Percentiles rank a stretch among this genome's conserved stretches.
Conservation (phyloP, 768 basidiomycete species). For the Mrakia frigida region DNA sequence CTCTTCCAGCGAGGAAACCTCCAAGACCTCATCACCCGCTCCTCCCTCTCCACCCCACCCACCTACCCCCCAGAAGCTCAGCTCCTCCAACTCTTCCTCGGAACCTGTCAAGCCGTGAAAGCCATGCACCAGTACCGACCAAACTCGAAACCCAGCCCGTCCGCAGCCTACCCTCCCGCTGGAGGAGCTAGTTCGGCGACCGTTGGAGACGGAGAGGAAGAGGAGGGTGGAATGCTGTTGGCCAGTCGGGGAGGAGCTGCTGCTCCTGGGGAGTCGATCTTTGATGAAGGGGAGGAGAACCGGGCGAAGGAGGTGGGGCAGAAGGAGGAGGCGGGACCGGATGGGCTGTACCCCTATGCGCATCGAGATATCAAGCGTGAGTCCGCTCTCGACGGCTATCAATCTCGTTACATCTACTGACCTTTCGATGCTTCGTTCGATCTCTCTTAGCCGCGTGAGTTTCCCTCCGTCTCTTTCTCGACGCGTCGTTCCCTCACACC, state of each 20-base stretch:
- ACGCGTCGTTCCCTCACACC: not conserved
- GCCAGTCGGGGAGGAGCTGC: slow-evolving; percentile 47
- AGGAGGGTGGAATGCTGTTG: slow-evolving; percentile 69
- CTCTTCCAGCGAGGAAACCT: slow-evolving; percentile 72
- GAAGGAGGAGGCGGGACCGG: slow-evolving; percentile 35
- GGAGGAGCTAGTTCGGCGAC: not conserved
- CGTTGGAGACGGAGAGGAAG: slow-evolving; percentile 57
- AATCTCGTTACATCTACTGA: too few relatives aligned
- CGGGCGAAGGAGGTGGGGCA: slow-evolving; percentile 39
- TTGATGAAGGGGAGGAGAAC: slow-evolving; percentile 46
- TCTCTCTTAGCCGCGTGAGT: not conserved
- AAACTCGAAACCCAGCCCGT: slow-evolving; percentile 18
- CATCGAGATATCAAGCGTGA: slow-evolving; percentile 96
- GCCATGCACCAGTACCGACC: slow-evolving; percentile 89
- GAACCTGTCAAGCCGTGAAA: slow-evolving; percentile 85
- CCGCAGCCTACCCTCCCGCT: slow-evolving; percentile 37
- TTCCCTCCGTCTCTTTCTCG: not conserved
- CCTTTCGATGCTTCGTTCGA: not conserved
- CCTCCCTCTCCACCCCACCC: slow-evolving; percentile 66
- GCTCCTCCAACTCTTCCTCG: slow-evolving; percentile 83
- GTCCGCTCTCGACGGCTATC: not conserved
- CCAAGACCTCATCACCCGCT: slow-evolving; percentile 83
- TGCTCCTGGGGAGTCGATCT: slow-evolving; percentile 39
- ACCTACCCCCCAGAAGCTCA: slow-evolving; percentile 78
- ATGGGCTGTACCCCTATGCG: slow-evolving; percentile 70